Conservation (phyloP, 2,329 filamentous ascomycete species). For the Fusarium paranaense region DNA sequence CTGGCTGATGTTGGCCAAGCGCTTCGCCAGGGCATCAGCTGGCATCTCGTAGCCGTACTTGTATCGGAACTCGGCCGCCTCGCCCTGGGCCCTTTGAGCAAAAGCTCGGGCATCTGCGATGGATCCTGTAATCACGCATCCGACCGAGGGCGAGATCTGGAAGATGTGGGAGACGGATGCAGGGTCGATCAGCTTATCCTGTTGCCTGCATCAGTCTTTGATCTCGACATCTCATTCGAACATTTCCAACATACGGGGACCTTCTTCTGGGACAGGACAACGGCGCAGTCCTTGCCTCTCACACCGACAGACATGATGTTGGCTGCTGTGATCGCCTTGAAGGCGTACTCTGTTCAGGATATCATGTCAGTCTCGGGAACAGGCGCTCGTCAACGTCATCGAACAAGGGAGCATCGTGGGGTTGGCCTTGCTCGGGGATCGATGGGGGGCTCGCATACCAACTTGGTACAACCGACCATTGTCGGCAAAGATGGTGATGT, state of each 20-base stretch:
- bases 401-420: conserved; percentile 26
- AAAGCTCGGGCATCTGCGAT: conserved; percentile 97
- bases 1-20: conserved; percentile 98
- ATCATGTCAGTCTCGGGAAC: conserved; percentile 37
- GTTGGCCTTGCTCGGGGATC: conserved; percentile 5
- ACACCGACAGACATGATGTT: conserved; percentile 99
- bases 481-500: conserved; percentile 99
- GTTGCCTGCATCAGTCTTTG: conserved; percentile 38
- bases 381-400: conserved; percentile 29
- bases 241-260: conserved; percentile 79
- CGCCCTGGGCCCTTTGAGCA: conserved; percentile 90
- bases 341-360: conserved; percentile 87
- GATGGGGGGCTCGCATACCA: conserved; percentile 69
- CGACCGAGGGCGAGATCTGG: conserved; percentile 94
- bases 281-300: conserved; percentile 95
- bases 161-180: conserved; percentile 98
- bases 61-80: conserved; percentile 98
- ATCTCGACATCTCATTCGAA: neutral
- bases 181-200: conserved; percentile 99
- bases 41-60: conserved; percentile 99
- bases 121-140: conserved; percentile 98
- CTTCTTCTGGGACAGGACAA: conserved; percentile 99
- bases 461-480: conserved; percentile 99
- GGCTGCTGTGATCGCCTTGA: conserved; percentile 99
- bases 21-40: conserved; percentile 94